These are phyloP conservation scores for Gentiana straminea DNA, from an alignment of 257 asterid genomes.

Conservation along the genomic window DNA sequence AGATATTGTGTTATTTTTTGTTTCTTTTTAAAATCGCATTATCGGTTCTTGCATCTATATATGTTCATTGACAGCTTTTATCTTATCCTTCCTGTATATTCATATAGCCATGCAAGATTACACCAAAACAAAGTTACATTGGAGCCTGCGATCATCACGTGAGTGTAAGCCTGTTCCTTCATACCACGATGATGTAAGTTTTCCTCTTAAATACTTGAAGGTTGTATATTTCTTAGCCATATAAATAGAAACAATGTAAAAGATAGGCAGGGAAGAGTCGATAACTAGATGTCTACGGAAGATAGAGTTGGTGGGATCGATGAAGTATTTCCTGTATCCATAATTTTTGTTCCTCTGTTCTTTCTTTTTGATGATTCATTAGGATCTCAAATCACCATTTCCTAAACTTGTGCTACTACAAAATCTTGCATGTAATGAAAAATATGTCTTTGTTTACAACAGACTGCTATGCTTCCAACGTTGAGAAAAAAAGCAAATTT, in stretches of 20 bases:
- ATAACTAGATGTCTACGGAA: too few relatives aligned
- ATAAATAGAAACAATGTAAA: too few relatives aligned
- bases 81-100: background rate
- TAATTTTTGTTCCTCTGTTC: too few relatives aligned
- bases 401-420: too few relatives aligned
- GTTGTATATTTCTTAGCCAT: too few relatives aligned
- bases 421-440: too few relatives aligned
- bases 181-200: constrained; percentile 70
- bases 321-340: too few relatives aligned
- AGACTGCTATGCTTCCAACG: constrained; percentile 43
- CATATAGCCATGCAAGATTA: constrained; percentile 23
- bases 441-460: constrained; percentile 9
- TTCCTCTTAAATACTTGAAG: background rate
- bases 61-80: background rate
- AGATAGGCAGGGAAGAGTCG: too few relatives aligned
- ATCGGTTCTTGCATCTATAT: background rate
- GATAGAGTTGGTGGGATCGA: too few relatives aligned
- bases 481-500: constrained; percentile 39
- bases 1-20: constrained; percentile 10
- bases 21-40: constrained; percentile 6
- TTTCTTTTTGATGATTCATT: too few relatives aligned
- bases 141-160: constrained; percentile 85
- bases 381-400: too few relatives aligned
- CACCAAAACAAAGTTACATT: constrained; percentile 22
- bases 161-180: constrained; percentile 50